Evolutionary conservation across 75 land plant genomes (phyloP).

Genomic region (Picea sitchensis): DNA sequence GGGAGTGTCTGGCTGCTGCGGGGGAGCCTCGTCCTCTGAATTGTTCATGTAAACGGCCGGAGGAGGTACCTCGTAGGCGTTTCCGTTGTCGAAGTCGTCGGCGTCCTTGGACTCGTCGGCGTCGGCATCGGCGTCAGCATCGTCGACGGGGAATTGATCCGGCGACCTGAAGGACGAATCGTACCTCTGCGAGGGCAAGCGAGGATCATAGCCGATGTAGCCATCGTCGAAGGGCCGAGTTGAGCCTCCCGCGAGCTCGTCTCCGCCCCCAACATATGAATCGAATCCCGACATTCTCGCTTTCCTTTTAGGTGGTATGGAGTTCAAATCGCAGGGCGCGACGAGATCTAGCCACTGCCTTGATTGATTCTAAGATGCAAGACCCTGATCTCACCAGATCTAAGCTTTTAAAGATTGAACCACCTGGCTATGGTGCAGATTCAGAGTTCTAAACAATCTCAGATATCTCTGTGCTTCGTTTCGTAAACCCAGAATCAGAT

Average conservation of each 20-base stretch:
- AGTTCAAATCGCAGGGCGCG: background rate
- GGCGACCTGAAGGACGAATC: slow-evolving; percentile 10
- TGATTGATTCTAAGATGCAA: background rate
- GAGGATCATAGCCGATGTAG: slow-evolving; percentile 43
- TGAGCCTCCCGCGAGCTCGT: background rate
- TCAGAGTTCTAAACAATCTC: too few species aligned
- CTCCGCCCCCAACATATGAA: slow-evolving; percentile 24
- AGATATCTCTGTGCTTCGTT: too few species aligned
- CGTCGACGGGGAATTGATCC: background rate
- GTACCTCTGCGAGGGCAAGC: slow-evolving; percentile 33
- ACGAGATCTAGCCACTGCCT: background rate
- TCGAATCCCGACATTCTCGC: background rate
- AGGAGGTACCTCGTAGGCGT: background rate
- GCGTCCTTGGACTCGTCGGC: too few species aligned
- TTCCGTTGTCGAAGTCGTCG: background rate
- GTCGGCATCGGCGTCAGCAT: background rate
- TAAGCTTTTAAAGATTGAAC: background rate
- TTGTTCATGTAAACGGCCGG: background rate
- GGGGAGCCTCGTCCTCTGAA: slow-evolving; percentile 12
- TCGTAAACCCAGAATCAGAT: too few species aligned
- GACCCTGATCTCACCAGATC: background rate
- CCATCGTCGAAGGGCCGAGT: slow-evolving; percentile 50
- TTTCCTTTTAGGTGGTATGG: too few species aligned
- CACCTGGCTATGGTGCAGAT: too few species aligned
- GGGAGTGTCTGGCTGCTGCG: slow-evolving; percentile 14